Evolutionary conservation across 306 rosid species (phyloP), one percentile per base, ranked within the genome.

Genomic region (Neltuma alba): DNA sequence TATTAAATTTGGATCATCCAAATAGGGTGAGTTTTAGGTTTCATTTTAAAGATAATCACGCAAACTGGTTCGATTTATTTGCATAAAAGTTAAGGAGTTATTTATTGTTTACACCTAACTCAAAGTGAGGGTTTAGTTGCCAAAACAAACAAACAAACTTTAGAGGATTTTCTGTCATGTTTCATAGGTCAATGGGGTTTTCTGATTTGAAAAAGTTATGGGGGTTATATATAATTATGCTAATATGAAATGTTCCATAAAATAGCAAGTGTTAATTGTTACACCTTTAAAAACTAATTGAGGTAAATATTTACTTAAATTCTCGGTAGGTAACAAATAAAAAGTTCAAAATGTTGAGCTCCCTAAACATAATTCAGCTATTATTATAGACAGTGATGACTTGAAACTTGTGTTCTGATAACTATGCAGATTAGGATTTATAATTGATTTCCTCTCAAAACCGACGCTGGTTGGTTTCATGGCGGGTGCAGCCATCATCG

Each of bases 401-500:
- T 27, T 16, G 11, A 15, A 6, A 6, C 18, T 47, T 4, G 25
- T 6, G 27, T 79, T 61, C 21, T 18, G 7, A 60, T 79, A 2
- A 54, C 38, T 21, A 18, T 44, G 45, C 90, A 96, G 99, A 83
- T 77, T 96, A 57, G 99, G 99, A 0, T 91, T 96, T 79, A 52
- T 96, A 20, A 96, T 96, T 54, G 98, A 96, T 90, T 96, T 93
- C 86, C 93, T 96, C 33, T 93, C 99, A 15, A 96, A 89, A 86
- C 94, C 99, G 40, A 96, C 98, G 1, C 81, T 96, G 40, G 87
- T 96, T 74, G 99, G 98, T 41, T 93, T 96, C 86, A 96, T 85
- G 87, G 99, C 96, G 0, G 99, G 98, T 58, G 97, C 98, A 58
- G 98, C 99, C 10, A 90, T 96, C 50, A 93, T 96, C 57, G 99